Evolutionary conservation across 371 early-diverging fungal species (phyloP).

Genomic region (Mortierella sp.): DNA sequence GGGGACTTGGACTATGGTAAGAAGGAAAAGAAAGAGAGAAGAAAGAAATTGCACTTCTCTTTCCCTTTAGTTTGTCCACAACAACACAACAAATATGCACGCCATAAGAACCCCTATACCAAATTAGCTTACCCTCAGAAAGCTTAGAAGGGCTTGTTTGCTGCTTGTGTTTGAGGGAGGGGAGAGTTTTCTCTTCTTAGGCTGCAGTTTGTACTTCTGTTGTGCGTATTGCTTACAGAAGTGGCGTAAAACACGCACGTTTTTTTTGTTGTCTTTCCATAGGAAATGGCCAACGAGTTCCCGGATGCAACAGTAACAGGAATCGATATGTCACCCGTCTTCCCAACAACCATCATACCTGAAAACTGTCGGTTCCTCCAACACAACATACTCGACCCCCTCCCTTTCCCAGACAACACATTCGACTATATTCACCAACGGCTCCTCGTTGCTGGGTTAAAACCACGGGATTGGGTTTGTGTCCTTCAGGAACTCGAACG

Average conservation of each 20-base stretch:
- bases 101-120: not conserved
- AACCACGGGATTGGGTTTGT: conserved; percentile 61
- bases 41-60: no score
- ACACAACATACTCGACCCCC: conserved; percentile 63
- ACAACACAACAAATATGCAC: not conserved
- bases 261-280: not conserved
- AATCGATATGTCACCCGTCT: conserved; percentile 67
- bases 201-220: not conserved
- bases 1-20: conserved; percentile 13
- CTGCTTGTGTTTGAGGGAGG: not conserved
- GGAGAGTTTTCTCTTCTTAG: not conserved
- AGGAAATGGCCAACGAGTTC: conserved; percentile 69
- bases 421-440: conserved; percentile 72
- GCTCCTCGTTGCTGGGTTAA: conserved; percentile 58
- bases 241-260: not conserved
- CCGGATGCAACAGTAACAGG: conserved; percentile 67
- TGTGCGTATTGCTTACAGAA: not conserved
- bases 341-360: conserved; percentile 66
- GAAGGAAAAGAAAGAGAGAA: not conserved
- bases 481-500: conserved; percentile 61
- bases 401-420: conserved; percentile 65
- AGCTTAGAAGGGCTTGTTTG: not conserved
- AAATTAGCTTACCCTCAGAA: not conserved
- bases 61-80: not conserved
- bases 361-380: conserved; percentile 65